Conservation (phyloP, 2,329 filamentous ascomycete species). For the Cladosporium phlei region DNA sequence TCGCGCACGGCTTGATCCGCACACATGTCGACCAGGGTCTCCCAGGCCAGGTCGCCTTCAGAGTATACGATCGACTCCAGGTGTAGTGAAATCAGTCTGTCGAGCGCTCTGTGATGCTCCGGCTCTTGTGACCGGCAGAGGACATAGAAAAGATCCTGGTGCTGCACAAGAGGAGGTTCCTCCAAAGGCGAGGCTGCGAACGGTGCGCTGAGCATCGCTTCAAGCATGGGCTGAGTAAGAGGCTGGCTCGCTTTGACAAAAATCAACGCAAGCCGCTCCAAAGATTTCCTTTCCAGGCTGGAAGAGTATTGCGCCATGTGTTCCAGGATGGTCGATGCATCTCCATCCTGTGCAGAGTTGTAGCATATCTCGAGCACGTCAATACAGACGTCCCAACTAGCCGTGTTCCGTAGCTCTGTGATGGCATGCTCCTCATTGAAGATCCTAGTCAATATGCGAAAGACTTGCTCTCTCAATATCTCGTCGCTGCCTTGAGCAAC, state of each 20-base stretch:
- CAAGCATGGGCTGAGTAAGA: conserved; percentile 20
- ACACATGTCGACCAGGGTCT: conserved; percentile 12
- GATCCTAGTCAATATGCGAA: conserved; percentile 31
- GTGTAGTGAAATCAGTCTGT: conserved; percentile 1
- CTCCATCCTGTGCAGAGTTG: conserved; percentile 41
- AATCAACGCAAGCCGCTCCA: conserved; percentile 20
- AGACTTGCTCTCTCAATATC: conserved; percentile 17
- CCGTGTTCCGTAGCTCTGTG: conserved; percentile 39
- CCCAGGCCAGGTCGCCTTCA: conserved; percentile 10
- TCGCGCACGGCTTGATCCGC: not conserved
- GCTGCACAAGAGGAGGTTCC: conserved; percentile 7
- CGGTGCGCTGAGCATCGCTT: conserved; percentile 12
- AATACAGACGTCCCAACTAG: conserved; percentile 58
- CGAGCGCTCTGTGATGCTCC: conserved; percentile 1
- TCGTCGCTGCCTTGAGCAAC: conserved; percentile 12
- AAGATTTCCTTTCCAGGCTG: conserved; percentile 20
- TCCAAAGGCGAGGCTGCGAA: not conserved
- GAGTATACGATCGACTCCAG: conserved; percentile 8
- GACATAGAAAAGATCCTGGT: conserved; percentile 2
- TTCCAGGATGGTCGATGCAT: not conserved
- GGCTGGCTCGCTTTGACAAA: conserved; percentile 22
- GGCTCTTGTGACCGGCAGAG: conserved; percentile 3
- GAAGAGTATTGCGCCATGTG: conserved; percentile 5
- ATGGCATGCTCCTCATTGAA: conserved; percentile 43
- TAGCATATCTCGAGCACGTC: conserved; percentile 60